A percentile compares a stretch with the other conserved stretches of the same genome.
Conservation (phyloP, 2,329 filamentous ascomycete genomes). For the Pseudogymnoascus destructans region DNA sequence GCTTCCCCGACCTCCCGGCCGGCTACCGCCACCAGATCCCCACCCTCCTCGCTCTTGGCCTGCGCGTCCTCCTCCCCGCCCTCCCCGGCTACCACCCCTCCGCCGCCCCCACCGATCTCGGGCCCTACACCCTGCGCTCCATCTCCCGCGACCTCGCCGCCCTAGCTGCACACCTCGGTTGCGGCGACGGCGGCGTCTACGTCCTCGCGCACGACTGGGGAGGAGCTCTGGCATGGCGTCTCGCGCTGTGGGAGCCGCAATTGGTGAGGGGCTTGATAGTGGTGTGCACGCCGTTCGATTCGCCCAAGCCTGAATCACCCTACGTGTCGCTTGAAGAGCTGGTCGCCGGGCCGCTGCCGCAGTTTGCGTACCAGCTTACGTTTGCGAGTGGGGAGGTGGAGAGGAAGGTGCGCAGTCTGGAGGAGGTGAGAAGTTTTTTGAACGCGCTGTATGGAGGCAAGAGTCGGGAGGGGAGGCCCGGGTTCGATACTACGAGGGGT, state of each 20-base stretch:
- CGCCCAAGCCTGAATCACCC: constrained; percentile 33
- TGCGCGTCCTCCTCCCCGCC: constrained; percentile 73
- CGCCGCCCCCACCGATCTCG: constrained; percentile 47
- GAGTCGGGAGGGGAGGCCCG: constrained; percentile 39
- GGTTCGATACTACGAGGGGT: constrained; percentile 49
- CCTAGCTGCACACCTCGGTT: constrained; percentile 42
- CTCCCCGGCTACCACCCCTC: constrained; percentile 78
- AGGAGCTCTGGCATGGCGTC: constrained; percentile 61
- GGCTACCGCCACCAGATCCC: constrained; percentile 90
- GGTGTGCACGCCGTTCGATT: constrained; percentile 62
- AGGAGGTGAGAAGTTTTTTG: constrained; percentile 57
- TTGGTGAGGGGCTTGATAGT: constrained; percentile 64
- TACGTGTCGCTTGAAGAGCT: constrained; percentile 47
- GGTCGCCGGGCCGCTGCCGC: constrained; percentile 43
- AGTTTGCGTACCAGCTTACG: constrained; percentile 77
- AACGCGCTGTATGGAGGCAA: constrained; percentile 56
- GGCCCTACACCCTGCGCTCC: constrained; percentile 57
- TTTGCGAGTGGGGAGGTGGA: constrained; percentile 58
- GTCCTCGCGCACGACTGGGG: constrained; percentile 94
- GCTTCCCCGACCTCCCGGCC: constrained; percentile 70
- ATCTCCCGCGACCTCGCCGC: constrained; percentile 63
- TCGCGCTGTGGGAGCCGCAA: constrained; percentile 59
- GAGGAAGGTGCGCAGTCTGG: constrained; percentile 39
- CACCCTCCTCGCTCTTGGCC: constrained; percentile 53
- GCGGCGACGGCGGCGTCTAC: constrained; percentile 45